Evolutionary conservation across 2,329 filamentous ascomycete genomes (phyloP).

Genomic region (Pestalotiopsis sp.): DNA sequence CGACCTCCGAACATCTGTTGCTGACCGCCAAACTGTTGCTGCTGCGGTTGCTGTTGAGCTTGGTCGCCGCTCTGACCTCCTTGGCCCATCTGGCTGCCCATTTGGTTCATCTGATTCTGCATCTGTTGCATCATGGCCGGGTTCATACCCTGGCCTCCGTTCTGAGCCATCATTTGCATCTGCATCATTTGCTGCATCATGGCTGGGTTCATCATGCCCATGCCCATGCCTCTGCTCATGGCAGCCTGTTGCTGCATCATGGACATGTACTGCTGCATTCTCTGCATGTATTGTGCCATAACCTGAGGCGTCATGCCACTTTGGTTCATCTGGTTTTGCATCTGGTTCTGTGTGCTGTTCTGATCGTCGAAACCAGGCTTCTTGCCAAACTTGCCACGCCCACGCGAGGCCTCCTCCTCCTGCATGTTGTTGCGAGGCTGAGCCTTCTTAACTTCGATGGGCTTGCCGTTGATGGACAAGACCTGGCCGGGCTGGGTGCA

Average conservation of each 20-base stretch:
- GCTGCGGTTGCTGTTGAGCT: conserved; percentile 20
- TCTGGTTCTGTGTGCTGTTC: conserved; percentile 27
- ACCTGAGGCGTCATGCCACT: conserved; percentile 85
- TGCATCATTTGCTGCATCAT: conserved; percentile 80
- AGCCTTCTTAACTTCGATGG: conserved; percentile 97
- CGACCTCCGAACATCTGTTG: conserved; percentile 33
- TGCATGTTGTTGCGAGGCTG: conserved; percentile 93
- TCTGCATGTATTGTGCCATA: conserved; percentile 98
- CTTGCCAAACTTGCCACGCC: conserved; percentile 64
- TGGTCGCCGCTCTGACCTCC: conserved; percentile 33
- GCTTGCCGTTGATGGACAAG: conserved; percentile 91
- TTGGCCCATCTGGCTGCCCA: conserved; percentile 36
- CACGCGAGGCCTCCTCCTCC: conserved; percentile 79
- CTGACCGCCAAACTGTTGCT: conserved; percentile 10
- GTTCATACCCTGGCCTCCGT: conserved; percentile 42
- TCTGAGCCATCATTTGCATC: conserved; percentile 61
- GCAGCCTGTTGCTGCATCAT: conserved; percentile 95
- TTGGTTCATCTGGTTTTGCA: conserved; percentile 33
- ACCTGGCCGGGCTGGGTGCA: conserved; percentile 71
- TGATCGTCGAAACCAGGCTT: conserved; percentile 52
- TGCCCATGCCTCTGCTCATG: conserved; percentile 72
- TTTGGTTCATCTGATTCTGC: conserved; percentile 48
- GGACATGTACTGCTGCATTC: conserved; percentile 96
- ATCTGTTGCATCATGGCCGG: conserved; percentile 64
- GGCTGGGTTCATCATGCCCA: conserved; percentile 69